Evolutionary conservation across 2,329 filamentous ascomycete genomes (phyloP), one percentile per base, ranked within the genome.

Genomic region (Aspergillus costaricaensis): DNA sequence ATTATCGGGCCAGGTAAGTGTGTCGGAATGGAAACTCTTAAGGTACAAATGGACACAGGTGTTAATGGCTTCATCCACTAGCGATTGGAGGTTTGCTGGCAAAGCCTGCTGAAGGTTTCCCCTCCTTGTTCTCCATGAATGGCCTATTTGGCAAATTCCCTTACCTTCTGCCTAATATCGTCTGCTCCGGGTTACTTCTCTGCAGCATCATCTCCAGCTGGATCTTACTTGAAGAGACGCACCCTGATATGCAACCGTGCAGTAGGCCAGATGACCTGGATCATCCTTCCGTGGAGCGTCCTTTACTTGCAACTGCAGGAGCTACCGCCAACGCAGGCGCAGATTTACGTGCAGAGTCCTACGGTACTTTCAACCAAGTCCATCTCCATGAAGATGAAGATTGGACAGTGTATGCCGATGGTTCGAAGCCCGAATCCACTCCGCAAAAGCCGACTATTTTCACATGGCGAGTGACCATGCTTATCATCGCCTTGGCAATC

Each of bases 1-100:
- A 96, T 96, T 65, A 83, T 96, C 56, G 93, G 93, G 0, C 91
- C 93, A 65, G 74, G 74, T 76, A 69, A 56, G 68, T 64, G 41
- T 27, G 38, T 10, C 10, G 50, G 30, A 9, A 17, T 14, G 50
- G 27, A 8, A 21, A 17, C 7, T 41, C 14, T 21, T 10, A 23
- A 19, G n/a, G 30, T 14, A 10, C 14, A n/a, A 12, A 2, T 53
- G 8, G 51, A 48, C 23, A 30, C 19, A 32, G 21, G 27, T 59
- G 39, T 67, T 69, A 61, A 70, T 44, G 32, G 17, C 17, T 21
- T 60, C 32, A 49, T 44, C 38, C 8, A n/a, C 54, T 36, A 63
- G 91, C 90, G 5, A 92, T 97, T 65, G 94, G 94, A 61, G 94
- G 94, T 36, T 86, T 89, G 58, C 92, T 96, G 73, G 90, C 92